Evolutionary conservation across 1,139 yeast species (phyloP), one percentile per base, ranked within the genome.

Genomic region (Saccharomycopsis hybrid): DNA sequence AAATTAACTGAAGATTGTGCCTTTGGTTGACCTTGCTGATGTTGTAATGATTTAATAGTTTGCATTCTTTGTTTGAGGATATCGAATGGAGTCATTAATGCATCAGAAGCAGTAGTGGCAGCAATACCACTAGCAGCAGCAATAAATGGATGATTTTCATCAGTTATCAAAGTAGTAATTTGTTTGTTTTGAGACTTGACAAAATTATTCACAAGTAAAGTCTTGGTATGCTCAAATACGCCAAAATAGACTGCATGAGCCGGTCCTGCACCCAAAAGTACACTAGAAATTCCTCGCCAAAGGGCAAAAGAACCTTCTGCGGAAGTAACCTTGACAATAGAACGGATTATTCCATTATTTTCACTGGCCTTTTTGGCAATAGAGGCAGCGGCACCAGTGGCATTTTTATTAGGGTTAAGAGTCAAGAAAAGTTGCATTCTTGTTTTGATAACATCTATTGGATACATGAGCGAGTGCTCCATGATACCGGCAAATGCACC

Each of bases 401-500:
- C 7, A 5, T 9, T 9, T 7, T 27, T 4, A 24, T 27, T 7
- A 37, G 41, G 18, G 4, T 37, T 37, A 18, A 11, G 29, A 18
- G 18, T 18, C 64, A 53, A 48, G 64, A 62, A 29, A 29, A 46
- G 18, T 66, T 92, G 99, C 95, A 92, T 89, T 62, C 99, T 75
- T 3, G 98, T 92, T 72, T 87, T 92, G 60, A 92, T 77, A 25
- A 96, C 95, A 65, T 92, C 98, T 47, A 92, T 80, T 2, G 98
- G 98, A 64, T 83, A 92, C 96, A 92, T 88, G 41, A 92, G 89
- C 2, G 96, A 84, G 65, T 92, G 98, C 66, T 92, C 98, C 95
- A 90, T 89, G 55, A 92, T 87, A 31, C 98, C 98, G 18, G 98
- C 98, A 70, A 88, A 86, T 0, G 97, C 97, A 13, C 98, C 98